Conservation (phyloP, 306 rosid genomes). For the Dalbergia cultrata region DNA sequence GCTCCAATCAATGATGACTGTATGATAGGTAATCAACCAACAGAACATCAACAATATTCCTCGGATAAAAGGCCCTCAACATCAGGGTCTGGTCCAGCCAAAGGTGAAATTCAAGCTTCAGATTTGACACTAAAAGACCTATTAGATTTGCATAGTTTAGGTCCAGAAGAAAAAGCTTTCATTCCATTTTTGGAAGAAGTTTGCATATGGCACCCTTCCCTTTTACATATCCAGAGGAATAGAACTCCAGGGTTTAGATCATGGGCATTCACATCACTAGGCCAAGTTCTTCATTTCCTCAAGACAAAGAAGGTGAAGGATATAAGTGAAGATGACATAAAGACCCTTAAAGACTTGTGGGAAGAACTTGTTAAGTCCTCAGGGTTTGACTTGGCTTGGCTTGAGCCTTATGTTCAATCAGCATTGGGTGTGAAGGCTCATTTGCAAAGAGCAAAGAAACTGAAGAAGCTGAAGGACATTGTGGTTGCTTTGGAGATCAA, state of each 20-base stretch:
- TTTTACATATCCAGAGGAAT: slow-evolving; percentile 39
- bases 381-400: slow-evolving; percentile 56
- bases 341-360: slow-evolving; percentile 43
- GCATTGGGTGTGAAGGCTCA: slow-evolving; percentile 46
- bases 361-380: slow-evolving; percentile 51
- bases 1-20: slow-evolving; percentile 32
- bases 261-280: slow-evolving; percentile 56
- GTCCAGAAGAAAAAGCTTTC: slow-evolving; percentile 22
- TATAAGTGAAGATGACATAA: slow-evolving; percentile 39
- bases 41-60: slow-evolving; percentile 13
- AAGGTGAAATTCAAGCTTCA: slow-evolving; percentile 30
- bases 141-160: slow-evolving; percentile 37
- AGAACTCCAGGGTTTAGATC: slow-evolving; percentile 32
- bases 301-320: slow-evolving; percentile 49
- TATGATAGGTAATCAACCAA: neutral
- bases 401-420: slow-evolving; percentile 52
- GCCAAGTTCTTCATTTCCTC: slow-evolving; percentile 48
- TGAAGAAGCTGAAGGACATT: slow-evolving; percentile 39
- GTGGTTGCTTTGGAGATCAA: slow-evolving; percentile 51
- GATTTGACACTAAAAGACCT: slow-evolving; percentile 44
- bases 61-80: slow-evolving; percentile 29
- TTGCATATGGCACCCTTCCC: slow-evolving; percentile 48
- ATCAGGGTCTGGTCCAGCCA: slow-evolving; percentile 29
- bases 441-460: slow-evolving; percentile 38
- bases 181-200: slow-evolving; percentile 54